These are phyloP conservation scores for Phytophthora agathidicida DNA, from an alignment of 352 stramenopile species.

Conservation along the genomic window DNA sequence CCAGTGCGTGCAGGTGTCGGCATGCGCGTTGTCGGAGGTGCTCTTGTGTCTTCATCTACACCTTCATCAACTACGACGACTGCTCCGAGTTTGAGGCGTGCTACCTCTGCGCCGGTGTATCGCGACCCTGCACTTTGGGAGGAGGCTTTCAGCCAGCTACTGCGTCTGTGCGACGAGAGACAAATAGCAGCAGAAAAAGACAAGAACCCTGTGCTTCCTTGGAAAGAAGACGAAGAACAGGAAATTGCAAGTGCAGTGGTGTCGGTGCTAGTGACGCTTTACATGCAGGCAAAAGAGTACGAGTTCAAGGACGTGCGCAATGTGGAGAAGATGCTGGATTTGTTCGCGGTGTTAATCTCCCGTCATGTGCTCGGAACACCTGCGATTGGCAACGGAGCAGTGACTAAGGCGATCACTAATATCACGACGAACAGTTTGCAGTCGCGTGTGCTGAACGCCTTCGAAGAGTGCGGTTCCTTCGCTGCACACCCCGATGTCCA, in stretches of 20 bases:
- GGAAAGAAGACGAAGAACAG: constrained; percentile 80
- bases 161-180: constrained; percentile 61
- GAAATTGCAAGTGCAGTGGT: constrained; percentile 84
- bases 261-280: constrained; percentile 75
- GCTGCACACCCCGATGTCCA: constrained; percentile 66
- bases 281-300: constrained; percentile 72
- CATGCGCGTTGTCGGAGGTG: constrained; percentile 91
- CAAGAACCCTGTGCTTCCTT: constrained; percentile 14
- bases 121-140: constrained; percentile 73
- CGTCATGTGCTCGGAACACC: constrained; percentile 62
- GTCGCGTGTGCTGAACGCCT: constrained; percentile 82
- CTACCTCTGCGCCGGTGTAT: constrained; percentile 24
- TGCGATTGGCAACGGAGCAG: constrained; percentile 31
- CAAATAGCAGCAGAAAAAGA: constrained; percentile 30
- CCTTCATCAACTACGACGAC: constrained; percentile 19
- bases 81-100: constrained; percentile 25
- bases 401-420: constrained; percentile 50
- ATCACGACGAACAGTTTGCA: constrained; percentile 86
- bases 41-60: constrained; percentile 59
- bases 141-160: constrained; percentile 65
- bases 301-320: constrained; percentile 76
- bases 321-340: constrained; percentile 63
- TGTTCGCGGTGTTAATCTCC: constrained; percentile 70
- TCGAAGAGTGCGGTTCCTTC: constrained; percentile 84
- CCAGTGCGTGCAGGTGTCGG: constrained; percentile 83